Evolutionary conservation across 129 eudicot species (phyloP), one percentile per base, ranked within the genome.

Genomic region (Scalesia atractyloides): DNA sequence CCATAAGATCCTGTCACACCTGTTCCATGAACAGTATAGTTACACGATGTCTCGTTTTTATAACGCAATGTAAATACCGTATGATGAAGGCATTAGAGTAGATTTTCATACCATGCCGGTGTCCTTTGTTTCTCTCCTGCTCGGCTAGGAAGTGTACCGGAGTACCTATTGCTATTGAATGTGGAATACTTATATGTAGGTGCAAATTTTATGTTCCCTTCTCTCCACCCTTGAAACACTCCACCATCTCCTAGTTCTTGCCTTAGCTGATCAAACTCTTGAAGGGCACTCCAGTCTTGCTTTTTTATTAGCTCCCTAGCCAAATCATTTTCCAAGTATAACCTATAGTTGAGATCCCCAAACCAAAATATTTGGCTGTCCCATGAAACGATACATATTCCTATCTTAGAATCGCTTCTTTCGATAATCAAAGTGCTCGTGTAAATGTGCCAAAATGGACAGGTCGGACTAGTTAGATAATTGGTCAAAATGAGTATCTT

Each of bases 1-100:
- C 98, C 98, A 93, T 67, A 93, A 64, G 53, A 93, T 93, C 83
- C 96, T 89, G 81, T 92, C 98, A 85, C 96, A 92, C 98, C 98
- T 92, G 84, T 73, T 73, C 33, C 43, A 75, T 18, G 7, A 56
- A 69, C 73, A 76, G 26, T 7, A 44, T 9, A 46, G 18, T 46
- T 47, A 16, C 48, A 72, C 30, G 15, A 61, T 61, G 8, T 14
- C 66, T 34, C 0, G 46, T 33, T 61, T 57, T 22, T 57, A 11
- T 58, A 58, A 5, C 14, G 26, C 26, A 4, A 24, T 13, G 11
- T 24, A 43, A 3, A 16, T 72, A 24, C 26, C 17, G 14, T 73
- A 57, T 0, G 53, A 53, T 63, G 33, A 50, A 7, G 69, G 12
- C 11, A 15, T 30, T 13, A 41, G 48, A 63, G 30, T 46, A 56